phyloP scores from a whole-genome alignment of 805 yeast species.

The Suhomyces canberraensis region DNA sequence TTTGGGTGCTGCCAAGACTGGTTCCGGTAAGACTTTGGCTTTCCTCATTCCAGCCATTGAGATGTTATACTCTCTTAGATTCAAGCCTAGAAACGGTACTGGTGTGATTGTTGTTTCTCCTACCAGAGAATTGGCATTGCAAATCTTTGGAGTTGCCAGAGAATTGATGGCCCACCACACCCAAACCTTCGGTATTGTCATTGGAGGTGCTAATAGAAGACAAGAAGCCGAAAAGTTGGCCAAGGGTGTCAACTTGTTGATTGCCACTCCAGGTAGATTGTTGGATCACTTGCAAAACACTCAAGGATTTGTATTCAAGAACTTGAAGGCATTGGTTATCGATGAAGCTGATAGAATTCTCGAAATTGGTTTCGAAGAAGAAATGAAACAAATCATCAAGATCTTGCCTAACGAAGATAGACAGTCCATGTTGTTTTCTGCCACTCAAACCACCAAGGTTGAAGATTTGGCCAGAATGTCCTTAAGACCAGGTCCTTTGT shows the following conservation, averaged over 20 bases:
- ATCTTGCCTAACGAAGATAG: constrained; percentile 90
- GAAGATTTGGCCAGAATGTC: constrained; percentile 98
- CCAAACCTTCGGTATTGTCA: constrained; percentile 94
- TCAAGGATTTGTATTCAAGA: constrained; percentile 88
- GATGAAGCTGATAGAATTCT: constrained; percentile 98
- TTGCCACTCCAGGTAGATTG: constrained; percentile 97
- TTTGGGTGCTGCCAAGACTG: constrained; percentile 99
- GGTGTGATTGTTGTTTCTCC: constrained; percentile 96
- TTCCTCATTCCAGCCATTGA: constrained; percentile 95
- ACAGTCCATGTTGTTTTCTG: constrained; percentile 97
- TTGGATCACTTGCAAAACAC: constrained; percentile 97
- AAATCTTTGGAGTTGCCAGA: constrained; percentile 95
- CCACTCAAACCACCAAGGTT: constrained; percentile 98
- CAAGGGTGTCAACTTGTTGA: constrained; percentile 89
- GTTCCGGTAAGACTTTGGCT: constrained; percentile 97
- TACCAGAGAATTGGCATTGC: constrained; percentile 95
- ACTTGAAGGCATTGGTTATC: constrained; percentile 87
- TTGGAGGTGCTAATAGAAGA: constrained; percentile 97
- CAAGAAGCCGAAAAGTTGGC: constrained; percentile 93
- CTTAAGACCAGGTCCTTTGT: constrained; percentile 86
- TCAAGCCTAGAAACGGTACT: constrained; percentile 97
- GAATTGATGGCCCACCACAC: constrained; percentile 87
- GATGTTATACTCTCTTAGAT: constrained; percentile 80
- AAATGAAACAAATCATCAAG: constrained; percentile 94
- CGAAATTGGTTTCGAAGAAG: constrained; percentile 98